Evolutionary conservation across 225 moss, liverwort and hornwort genomes (phyloP).

Genomic region (Sphagnum contortum): DNA sequence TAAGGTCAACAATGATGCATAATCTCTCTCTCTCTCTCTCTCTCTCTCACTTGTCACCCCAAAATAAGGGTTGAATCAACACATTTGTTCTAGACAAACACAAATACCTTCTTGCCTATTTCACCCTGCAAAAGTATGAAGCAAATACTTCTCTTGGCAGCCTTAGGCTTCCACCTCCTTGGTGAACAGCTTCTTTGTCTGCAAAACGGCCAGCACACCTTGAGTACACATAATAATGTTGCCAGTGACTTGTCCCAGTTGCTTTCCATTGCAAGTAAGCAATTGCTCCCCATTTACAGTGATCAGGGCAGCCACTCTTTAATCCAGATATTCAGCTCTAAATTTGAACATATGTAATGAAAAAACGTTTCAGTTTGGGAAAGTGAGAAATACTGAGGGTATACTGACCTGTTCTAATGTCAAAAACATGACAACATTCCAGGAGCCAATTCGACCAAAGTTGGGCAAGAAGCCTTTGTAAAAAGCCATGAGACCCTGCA

Average conservation of each 20-base stretch:
- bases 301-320: no score
- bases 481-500: conserved; percentile 75
- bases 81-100: no score
- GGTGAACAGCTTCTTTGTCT: conserved; percentile 72
- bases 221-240: neutral
- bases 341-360: neutral
- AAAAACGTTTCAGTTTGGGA: neutral
- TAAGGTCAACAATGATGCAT: no score
- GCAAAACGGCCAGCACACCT: conserved; percentile 7
- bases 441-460: conserved; percentile 92
- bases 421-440: conserved; percentile 99
- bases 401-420: conserved; percentile 82
- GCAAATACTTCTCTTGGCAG: no score
- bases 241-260: no score
- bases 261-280: neutral
- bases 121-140: no score
- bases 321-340: neutral
- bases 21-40: no score
- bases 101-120: no score
- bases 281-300: neutral
- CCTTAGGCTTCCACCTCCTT: conserved; percentile 26
- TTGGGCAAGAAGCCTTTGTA: conserved; percentile 95
- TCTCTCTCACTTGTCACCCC: no score
- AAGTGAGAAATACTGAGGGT: neutral
- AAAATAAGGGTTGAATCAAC: no score